Evolutionary conservation across 1,284 basidiomycete genomes (phyloP).

Genomic region (Ganoderma resinaceum): DNA sequence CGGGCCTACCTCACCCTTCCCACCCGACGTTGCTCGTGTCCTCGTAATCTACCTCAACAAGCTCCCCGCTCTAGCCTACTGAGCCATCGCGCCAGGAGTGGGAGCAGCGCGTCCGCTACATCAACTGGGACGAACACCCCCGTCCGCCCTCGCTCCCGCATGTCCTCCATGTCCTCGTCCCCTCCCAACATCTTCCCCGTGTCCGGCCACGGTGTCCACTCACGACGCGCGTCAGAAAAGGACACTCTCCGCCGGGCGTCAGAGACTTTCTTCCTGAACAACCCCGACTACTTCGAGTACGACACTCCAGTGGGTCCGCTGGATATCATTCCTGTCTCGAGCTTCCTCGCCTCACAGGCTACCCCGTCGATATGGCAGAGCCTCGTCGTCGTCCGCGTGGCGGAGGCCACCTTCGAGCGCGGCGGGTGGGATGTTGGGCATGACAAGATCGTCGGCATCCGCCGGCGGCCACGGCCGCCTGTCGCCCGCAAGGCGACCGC

Average conservation of each 20-base stretch:
- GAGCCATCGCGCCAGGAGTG: conserved; percentile 64
- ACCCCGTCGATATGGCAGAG: conserved; percentile 56
- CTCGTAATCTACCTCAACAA: conserved; percentile 49
- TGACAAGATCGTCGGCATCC: conserved; percentile 65
- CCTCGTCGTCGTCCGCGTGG: conserved; percentile 59
- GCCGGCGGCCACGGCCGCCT: conserved; percentile 62
- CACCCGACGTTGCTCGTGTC: conserved; percentile 70
- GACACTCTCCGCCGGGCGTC: conserved; percentile 57
- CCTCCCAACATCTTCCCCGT: conserved; percentile 68
- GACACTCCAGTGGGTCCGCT: conserved; percentile 47
- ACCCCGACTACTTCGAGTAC: conserved; percentile 57
- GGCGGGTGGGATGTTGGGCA: conserved; percentile 75
- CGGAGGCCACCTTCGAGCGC: conserved; percentile 69
- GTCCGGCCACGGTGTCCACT: conserved; percentile 79
- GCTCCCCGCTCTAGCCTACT: conserved; percentile 49
- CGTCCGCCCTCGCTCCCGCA: conserved; percentile 51
- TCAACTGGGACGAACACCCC: conserved; percentile 53
- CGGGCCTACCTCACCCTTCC: conserved; percentile 65
- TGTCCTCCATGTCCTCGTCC: conserved; percentile 45
- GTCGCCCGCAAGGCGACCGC: conserved; percentile 38
- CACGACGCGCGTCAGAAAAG: conserved; percentile 73
- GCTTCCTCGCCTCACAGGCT: conserved; percentile 37
- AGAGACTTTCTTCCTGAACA: conserved; percentile 57
- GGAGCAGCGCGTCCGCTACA: conserved; percentile 56
- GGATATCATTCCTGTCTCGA: conserved; percentile 44